These are phyloP conservation scores for Gonium pectorale DNA, from an alignment of 139 green algal species.

Conservation along the genomic window DNA sequence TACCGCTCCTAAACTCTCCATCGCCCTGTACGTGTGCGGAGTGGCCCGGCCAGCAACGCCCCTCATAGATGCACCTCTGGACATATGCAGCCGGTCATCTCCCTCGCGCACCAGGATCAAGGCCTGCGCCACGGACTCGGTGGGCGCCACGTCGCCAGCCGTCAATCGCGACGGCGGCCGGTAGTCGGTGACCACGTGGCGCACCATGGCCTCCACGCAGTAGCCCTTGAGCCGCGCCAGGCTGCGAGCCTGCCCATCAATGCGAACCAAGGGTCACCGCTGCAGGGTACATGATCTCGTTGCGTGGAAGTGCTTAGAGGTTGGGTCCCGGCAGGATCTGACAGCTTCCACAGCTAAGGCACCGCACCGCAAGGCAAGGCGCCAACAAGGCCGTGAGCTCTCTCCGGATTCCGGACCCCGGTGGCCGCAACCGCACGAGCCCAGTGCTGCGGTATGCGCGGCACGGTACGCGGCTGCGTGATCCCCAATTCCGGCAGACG, in stretches of 20 bases:
- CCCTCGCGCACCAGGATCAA: constrained; percentile 11
- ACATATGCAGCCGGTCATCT: neutral
- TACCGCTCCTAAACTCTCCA: neutral
- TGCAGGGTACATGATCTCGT: neutral
- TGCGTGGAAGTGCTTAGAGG: neutral
- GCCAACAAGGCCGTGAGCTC: neutral
- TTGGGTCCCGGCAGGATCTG: too few relatives aligned
- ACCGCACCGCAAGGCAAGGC: neutral
- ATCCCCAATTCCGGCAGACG: too few relatives aligned
- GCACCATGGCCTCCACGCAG: neutral
- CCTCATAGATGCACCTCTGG: too few relatives aligned
- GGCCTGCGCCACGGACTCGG: neutral
- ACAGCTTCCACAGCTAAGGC: neutral
- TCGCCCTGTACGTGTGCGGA: too few relatives aligned
- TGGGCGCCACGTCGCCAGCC: neutral
- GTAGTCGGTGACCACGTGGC: neutral
- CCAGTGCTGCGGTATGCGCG: too few relatives aligned
- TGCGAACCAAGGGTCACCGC: neutral
- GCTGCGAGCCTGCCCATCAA: constrained; percentile 19
- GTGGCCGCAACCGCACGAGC: too few relatives aligned
- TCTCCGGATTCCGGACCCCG: too few relatives aligned
- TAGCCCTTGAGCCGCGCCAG: constrained; percentile 3
- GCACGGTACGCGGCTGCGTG: too few relatives aligned
- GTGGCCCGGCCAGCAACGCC: too few relatives aligned
- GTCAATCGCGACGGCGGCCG: too few relatives aligned